phyloP scores from a whole-genome alignment of 495 filamentous ascomycete species.

The Bacidia gigantensis region DNA sequence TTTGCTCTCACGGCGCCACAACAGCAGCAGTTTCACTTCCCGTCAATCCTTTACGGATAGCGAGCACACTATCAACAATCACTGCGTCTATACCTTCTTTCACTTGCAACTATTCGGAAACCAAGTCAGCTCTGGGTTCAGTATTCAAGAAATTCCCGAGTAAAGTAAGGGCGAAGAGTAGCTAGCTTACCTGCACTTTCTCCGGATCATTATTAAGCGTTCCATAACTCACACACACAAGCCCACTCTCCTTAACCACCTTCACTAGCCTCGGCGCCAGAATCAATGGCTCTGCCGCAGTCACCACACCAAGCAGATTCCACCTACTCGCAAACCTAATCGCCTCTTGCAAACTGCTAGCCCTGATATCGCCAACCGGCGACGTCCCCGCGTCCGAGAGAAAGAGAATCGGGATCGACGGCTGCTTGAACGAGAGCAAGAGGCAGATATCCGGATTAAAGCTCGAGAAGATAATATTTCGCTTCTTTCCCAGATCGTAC shows the following conservation, averaged over 20 bases:
- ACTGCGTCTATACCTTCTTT: constrained; percentile 93
- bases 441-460: constrained; percentile 97
- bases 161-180: not conserved
- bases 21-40: too few species aligned
- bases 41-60: constrained; percentile 61
- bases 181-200: constrained; percentile 60
- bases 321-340: constrained; percentile 86
- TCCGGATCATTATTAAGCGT: constrained; percentile 69
- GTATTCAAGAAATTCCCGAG: not conserved
- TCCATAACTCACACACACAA: constrained; percentile 96
- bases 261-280: constrained; percentile 79
- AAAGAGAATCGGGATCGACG: constrained; percentile 88
- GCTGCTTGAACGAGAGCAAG: constrained; percentile 87
- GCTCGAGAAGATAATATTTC: constrained; percentile 86
- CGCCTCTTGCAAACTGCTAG: constrained; percentile 84
- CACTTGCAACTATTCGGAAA: constrained; percentile 57
- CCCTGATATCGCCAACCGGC: constrained; percentile 76
- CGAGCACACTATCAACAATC: constrained; percentile 85
- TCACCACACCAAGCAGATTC: constrained; percentile 88
- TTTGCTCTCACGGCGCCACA: too few species aligned
- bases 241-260: constrained; percentile 87
- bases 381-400: constrained; percentile 72
- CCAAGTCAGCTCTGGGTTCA: constrained; percentile 16
- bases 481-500: constrained; percentile 55
- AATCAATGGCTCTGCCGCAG: constrained; percentile 69